Percentiles rank a stretch among this genome's conserved stretches.
These are phyloP conservation scores for Fusarium sp. DNA, from an alignment of 2,329 filamentous ascomycete genomes.

Conservation along the genomic window DNA sequence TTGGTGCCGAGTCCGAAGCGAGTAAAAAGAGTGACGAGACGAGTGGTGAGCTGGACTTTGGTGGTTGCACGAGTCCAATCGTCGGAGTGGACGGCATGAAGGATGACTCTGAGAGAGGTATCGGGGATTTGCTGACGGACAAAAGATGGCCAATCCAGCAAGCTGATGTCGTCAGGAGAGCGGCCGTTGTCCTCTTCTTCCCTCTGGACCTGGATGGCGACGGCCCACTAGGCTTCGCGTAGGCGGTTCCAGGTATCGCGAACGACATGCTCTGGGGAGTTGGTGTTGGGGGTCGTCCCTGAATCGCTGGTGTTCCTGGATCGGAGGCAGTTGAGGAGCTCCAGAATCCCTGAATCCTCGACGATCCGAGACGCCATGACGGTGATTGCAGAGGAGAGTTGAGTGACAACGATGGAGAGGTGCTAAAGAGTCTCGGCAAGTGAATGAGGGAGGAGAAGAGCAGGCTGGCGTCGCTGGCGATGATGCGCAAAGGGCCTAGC, in stretches of 20 bases:
- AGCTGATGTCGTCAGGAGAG: neutral
- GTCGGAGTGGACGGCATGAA: constrained; percentile 16
- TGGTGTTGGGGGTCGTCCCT: neutral
- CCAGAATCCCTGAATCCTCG: constrained; percentile 11
- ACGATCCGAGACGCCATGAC: constrained; percentile 17
- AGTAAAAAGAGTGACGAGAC: constrained; percentile 12
- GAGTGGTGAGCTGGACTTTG: constrained; percentile 13
- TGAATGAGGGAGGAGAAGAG: too few species aligned
- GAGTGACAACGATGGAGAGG: neutral
- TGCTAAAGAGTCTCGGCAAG: neutral
- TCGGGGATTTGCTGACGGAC: constrained; percentile 12
- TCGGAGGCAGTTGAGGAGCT: constrained; percentile 16
- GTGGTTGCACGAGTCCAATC: constrained; percentile 10
- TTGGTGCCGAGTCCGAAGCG: constrained; percentile 3
- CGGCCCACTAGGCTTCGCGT: constrained; percentile 13
- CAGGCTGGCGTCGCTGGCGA: too few species aligned
- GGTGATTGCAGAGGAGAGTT: neutral
- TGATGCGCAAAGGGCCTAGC: too few species aligned
- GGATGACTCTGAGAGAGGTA: constrained; percentile 17
- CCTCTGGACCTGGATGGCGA: constrained; percentile 4
- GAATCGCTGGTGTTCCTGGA: neutral
- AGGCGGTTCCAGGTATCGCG: constrained; percentile 15
- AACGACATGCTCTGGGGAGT: constrained; percentile 11
- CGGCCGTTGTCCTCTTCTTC: constrained; percentile 14
- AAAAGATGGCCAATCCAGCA: constrained; percentile 21